A percentile compares a stretch with the other conserved stretches of the same genome.
Evolutionary conservation across 106 monocot genomes (phyloP).

Genomic region (Dioscorea dumetorum): DNA sequence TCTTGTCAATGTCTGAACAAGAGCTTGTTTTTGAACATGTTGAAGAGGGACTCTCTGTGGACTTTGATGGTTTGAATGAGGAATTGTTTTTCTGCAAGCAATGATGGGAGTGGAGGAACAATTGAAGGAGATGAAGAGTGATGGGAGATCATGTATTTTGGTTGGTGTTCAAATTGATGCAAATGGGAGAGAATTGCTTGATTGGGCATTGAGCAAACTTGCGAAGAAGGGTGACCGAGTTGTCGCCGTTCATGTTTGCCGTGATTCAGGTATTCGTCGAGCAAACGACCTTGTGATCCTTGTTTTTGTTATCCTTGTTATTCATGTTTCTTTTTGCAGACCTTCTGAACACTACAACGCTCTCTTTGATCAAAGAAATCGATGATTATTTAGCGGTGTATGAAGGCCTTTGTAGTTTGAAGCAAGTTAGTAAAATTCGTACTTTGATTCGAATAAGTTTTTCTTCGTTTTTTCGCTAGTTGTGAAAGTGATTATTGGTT

Average conservation of each 20-base stretch:
- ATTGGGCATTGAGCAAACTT: slow-evolving; percentile 44
- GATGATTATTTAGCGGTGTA: slow-evolving; percentile 43
- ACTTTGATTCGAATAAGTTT: too few species aligned
- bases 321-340: slow-evolving; percentile 19
- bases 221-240: slow-evolving; percentile 53
- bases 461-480: neutral
- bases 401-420: slow-evolving; percentile 35
- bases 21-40: too few species aligned
- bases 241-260: slow-evolving; percentile 62
- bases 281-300: neutral
- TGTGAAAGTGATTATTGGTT: neutral
- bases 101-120: slow-evolving; percentile 9
- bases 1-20: too few species aligned
- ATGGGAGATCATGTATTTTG: slow-evolving; percentile 36
- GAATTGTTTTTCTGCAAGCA: neutral
- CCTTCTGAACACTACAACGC: slow-evolving; percentile 14
- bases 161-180: slow-evolving; percentile 58
- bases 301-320: neutral
- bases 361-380: slow-evolving; percentile 35
- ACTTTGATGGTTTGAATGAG: neutral
- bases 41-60: too few species aligned
- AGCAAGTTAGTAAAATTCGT: slow-evolving; percentile 28
- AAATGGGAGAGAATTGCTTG: slow-evolving; percentile 65
- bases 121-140: slow-evolving; percentile 5
- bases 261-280: slow-evolving; percentile 33